Evolutionary conservation across 495 filamentous ascomycete genomes (phyloP), one percentile per base, ranked within the genome.

Genomic region (Daldinia grandis): DNA sequence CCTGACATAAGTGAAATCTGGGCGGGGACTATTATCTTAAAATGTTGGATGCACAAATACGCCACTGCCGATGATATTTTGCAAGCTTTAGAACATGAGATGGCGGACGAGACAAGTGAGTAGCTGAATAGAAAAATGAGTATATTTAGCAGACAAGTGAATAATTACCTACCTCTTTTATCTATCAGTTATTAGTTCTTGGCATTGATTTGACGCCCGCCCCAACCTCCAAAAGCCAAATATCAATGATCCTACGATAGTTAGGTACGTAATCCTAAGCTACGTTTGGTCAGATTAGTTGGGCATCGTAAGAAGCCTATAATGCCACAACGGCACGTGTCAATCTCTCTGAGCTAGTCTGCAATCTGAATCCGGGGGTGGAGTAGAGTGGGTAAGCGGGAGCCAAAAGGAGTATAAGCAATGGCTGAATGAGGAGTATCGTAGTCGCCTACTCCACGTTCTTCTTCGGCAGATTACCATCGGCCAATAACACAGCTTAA

Each of bases 401-500:
- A 30, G 4, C 70, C 61, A 9, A 68, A 73, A 68, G 42, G 3
- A 65, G 70, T 72, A 44, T 73, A 68, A 72, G 50, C 47, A 53
- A 51, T 57, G 60, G 17, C 38, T 37, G 31, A 58, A 70, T 71
- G 71, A 74, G 68, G 74, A 71, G 68, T 71, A 68, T 69, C 61
- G 37, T 35, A 25, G 60, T 56, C 64, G 54, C 21, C 61, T 76
- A 74, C 74, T 72, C 74, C 74, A 76, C 68, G 74, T 65, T 70
- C 47, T 64, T 58, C 47, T 28, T 62, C 74, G 74, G 74, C 74
- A 76, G 72, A 76, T 76, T 69, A 64, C 50, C 62, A 64, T 64
- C 49, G 21, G 66, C 74, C 72, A 74, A 74, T 74, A 31, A 58
- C 37, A 24, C 35, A 44, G 10, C 28, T 12, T 28, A 25, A 62